Conservation (phyloP, 2,329 filamentous ascomycete species). For the Hysterium pulicare region DNA sequence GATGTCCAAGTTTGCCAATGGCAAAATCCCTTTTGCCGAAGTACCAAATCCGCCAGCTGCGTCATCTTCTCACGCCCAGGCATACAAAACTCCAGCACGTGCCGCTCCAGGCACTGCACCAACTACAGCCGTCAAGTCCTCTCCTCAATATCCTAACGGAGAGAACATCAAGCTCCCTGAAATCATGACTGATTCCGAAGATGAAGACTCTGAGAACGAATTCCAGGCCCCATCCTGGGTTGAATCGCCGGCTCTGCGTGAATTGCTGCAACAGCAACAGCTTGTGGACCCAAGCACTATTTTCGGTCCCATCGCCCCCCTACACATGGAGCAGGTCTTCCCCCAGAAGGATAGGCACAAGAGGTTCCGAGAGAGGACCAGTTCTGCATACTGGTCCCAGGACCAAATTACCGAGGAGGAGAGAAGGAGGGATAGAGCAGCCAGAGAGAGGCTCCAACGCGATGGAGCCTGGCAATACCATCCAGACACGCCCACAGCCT, state of each 20-base stretch:
- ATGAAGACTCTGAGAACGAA: slow-evolving; percentile 67
- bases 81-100: slow-evolving; percentile 68
- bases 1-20: slow-evolving; percentile 83
- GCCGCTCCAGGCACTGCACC: slow-evolving; percentile 36
- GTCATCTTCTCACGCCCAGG: neutral
- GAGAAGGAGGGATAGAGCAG: slow-evolving; percentile 73
- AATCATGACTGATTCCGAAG: slow-evolving; percentile 91
- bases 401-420: slow-evolving; percentile 87
- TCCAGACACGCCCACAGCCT: slow-evolving; percentile 13
- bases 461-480: slow-evolving; percentile 72
- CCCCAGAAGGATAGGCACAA: slow-evolving; percentile 69
- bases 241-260: slow-evolving; percentile 76
- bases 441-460: slow-evolving; percentile 71
- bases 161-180: slow-evolving; percentile 91
- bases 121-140: slow-evolving; percentile 64
- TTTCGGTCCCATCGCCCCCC: slow-evolving; percentile 81
- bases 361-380: slow-evolving; percentile 86
- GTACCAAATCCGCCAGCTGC: slow-evolving; percentile 50
- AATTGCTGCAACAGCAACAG: slow-evolving; percentile 76
- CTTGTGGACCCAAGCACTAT: slow-evolving; percentile 78
- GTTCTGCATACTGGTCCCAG: slow-evolving; percentile 88
- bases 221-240: slow-evolving; percentile 79
- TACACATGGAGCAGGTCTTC: slow-evolving; percentile 97
- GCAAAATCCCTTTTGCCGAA: slow-evolving; percentile 84
- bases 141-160: slow-evolving; percentile 82